phyloP scores from a whole-genome alignment of 768 basidiomycete species.

The Amanita pseudoporphyria region DNA sequence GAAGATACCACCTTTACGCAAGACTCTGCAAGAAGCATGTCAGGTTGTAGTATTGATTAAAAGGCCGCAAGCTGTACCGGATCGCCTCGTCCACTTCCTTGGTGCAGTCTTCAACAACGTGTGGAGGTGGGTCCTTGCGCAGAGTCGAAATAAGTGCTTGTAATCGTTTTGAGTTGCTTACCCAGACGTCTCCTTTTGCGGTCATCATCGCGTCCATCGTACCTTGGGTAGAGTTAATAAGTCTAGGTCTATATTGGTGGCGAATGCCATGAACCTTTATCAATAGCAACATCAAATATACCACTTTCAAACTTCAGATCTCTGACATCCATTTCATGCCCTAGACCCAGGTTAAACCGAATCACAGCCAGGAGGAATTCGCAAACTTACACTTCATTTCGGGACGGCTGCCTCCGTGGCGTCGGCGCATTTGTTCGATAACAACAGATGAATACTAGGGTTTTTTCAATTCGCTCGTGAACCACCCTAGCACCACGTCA shows the following conservation, averaged over 20 bases:
- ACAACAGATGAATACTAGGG: conserved; percentile 70
- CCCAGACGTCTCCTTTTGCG: conserved; percentile 76
- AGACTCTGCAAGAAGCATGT: conserved; percentile 34
- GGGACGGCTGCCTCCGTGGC: conserved; percentile 39
- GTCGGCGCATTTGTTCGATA: conserved; percentile 61
- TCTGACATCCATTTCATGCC: conserved; percentile 82
- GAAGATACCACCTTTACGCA: conserved; percentile 53
- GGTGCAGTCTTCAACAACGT: conserved; percentile 61
- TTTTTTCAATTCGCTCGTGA: neutral
- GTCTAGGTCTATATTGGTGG: neutral
- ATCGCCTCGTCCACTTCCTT: conserved; percentile 71
- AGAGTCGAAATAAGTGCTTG: neutral
- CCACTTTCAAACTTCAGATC: conserved; percentile 47
- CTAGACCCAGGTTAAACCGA: conserved; percentile 23
- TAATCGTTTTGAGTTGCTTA: conserved; percentile 18
- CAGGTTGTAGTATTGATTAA: neutral
- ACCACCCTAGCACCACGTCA: neutral
- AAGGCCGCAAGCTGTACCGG: conserved; percentile 28
- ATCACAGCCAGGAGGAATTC: neutral
- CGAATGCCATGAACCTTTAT: conserved; percentile 46
- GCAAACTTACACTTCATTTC: conserved; percentile 59
- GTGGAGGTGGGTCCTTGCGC: conserved; percentile 59
- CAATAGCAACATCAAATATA: conserved; percentile 72
- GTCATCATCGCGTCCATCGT: conserved; percentile 93
- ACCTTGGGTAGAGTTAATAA: conserved; percentile 20